phyloP scores from a whole-genome alignment of 1,284 basidiomycete species.

The Malassezia obtusa region DNA sequence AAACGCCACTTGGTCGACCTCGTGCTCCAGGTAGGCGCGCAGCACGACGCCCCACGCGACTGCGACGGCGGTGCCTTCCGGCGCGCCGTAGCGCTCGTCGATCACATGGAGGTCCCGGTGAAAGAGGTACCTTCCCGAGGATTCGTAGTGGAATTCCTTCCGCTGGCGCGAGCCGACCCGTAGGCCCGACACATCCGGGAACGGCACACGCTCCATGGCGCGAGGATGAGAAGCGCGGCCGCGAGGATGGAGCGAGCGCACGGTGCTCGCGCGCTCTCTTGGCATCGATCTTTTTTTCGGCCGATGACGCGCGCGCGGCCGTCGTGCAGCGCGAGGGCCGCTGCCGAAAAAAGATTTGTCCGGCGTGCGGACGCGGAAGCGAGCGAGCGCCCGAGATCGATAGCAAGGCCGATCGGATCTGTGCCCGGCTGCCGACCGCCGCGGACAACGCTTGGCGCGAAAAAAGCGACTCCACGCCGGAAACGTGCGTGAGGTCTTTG shows the following conservation, averaged over 20 bases:
- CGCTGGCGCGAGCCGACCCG: conserved; percentile 13
- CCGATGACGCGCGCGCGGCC: no score
- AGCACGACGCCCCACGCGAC: conserved; percentile 5
- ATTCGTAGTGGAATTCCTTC: conserved; percentile 3
- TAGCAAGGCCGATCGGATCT: no score
- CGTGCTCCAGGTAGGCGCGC: conserved; percentile 13
- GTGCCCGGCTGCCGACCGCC: no score
- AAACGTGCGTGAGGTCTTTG: not conserved
- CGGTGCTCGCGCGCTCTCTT: no score
- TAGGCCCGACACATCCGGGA: conserved; percentile 41
- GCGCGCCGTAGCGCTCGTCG: not conserved
- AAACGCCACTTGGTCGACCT: conserved; percentile 4
- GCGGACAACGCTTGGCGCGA: no score
- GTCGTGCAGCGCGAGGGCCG: no score
- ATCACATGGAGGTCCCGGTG: not conserved
- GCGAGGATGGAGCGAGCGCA: not conserved
- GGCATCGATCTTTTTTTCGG: no score
- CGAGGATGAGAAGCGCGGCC: no score
- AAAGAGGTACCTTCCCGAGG: not conserved
- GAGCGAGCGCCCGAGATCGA: no score
- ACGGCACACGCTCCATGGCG: conserved; percentile 24
- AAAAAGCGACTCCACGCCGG: no score
- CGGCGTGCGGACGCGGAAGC: no score
- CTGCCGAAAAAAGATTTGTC: no score
- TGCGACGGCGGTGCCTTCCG: not conserved